These are phyloP conservation scores for Boletus huronensis DNA, from an alignment of 768 basidiomycete genomes.

Conservation along the genomic window DNA sequence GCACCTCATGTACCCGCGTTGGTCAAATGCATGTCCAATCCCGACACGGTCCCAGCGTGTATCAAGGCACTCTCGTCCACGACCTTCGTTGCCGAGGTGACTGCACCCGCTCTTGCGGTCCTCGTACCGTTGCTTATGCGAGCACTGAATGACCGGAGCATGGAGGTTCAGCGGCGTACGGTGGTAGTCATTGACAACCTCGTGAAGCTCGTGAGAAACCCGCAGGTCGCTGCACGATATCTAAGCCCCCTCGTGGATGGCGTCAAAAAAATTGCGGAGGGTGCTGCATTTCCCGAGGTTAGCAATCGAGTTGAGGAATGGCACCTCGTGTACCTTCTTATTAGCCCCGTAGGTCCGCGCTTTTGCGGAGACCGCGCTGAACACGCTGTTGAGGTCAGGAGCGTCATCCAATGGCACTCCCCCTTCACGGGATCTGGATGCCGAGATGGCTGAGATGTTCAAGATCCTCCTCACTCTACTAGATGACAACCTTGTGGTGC, in stretches of 20 bases:
- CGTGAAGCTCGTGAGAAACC: constrained; percentile 94
- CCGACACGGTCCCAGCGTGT: constrained; percentile 82
- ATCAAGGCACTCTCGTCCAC: constrained; percentile 94
- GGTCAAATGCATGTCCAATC: constrained; percentile 92
- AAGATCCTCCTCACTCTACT: constrained; percentile 58
- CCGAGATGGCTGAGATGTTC: constrained; percentile 56
- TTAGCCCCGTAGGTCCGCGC: constrained; percentile 65
- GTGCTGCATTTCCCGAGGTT: constrained; percentile 95
- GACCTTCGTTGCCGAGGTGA: constrained; percentile 97
- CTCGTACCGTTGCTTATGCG: constrained; percentile 88
- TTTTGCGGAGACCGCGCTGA: constrained; percentile 81
- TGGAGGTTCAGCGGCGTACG: constrained; percentile 92
- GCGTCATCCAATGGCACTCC: constrained; percentile 73
- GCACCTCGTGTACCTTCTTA: constrained; percentile 13
- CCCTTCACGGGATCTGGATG: constrained; percentile 65
- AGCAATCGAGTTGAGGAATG: constrained; percentile 16
- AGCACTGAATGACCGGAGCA: constrained; percentile 91
- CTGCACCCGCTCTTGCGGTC: constrained; percentile 92
- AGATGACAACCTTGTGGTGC: constrained; percentile 43
- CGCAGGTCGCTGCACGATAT: constrained; percentile 84
- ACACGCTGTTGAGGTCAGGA: constrained; percentile 78
- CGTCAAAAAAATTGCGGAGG: constrained; percentile 83
- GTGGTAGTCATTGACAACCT: constrained; percentile 95
- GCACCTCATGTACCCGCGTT: constrained; percentile 83
- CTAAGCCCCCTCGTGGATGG: constrained; percentile 85